Evolutionary conservation across 768 basidiomycete species (phyloP), one percentile per base, ranked within the genome.

Genomic region (Termitomyces titanicus): DNA sequence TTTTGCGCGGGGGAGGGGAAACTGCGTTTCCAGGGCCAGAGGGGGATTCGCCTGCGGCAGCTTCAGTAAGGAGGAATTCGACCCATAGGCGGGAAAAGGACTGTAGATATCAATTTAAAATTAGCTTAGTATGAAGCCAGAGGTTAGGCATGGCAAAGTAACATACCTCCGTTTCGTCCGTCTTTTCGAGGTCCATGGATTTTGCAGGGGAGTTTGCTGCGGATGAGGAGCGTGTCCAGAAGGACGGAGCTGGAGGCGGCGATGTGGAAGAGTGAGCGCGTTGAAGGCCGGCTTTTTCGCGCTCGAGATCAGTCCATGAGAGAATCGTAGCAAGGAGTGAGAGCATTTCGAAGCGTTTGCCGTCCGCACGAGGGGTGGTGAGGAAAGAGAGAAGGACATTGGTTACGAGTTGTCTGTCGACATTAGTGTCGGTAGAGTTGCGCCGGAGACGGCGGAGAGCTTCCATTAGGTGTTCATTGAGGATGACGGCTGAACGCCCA

Each of bases 21-120:
- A 12, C 20, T 7, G 49, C 20, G 37, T 43, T 34, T n/a, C 66
- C 49, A 24, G 57, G 8, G 51, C 61, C 51, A 25, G 66, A 56
- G 9, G 67, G 62, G 2, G 70, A 63, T 47, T 75, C 72, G 15
- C 79, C 79, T 6, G 76, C 61, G 1, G 81, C 77, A 0, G 94
- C 88, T 74, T 99, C 96, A 22, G 94, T 96, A 59, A 99, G 85
- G 3, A 99, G 80, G 68, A 96, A 99, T 70, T 99, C 97, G 45
- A 99, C 96, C 88, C 94, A 99, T 11, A 98, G 81, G 45, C 94
- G 90, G 37, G 93, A 95, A 74, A 99, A 99, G 0, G 94, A 96
- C 95, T 98, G 12, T 56, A 51, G n/a, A 20, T 40, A 12, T 25
- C 15, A 31, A n/a, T n/a, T n/a, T n/a, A n/a, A n/a, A n/a, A n/a